These are phyloP conservation scores for Candida wancherniae DNA, from an alignment of 805 yeast species.

Conservation along the genomic window DNA sequence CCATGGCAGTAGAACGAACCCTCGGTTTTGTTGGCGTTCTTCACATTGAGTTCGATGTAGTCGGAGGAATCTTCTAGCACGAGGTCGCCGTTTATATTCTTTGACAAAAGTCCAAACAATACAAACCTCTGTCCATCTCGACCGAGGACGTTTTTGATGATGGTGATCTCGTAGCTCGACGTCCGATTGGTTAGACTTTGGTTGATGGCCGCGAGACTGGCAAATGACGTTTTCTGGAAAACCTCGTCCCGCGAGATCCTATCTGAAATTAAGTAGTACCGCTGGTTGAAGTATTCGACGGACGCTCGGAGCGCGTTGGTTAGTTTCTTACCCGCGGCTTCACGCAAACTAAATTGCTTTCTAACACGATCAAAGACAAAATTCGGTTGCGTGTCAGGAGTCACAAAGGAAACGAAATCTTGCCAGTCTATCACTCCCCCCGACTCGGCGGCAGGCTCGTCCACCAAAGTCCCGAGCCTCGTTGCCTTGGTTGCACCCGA, in stretches of 20 bases:
- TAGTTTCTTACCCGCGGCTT: slow-evolving; percentile 12
- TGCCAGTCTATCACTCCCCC: slow-evolving; percentile 62
- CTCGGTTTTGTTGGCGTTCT: slow-evolving; percentile 55
- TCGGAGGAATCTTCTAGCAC: slow-evolving; percentile 80
- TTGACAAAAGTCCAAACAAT: slow-evolving; percentile 69
- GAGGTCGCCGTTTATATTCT: slow-evolving; percentile 62
- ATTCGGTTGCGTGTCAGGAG: slow-evolving; percentile 59
- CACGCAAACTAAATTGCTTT: slow-evolving; percentile 47
- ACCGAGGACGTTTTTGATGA: slow-evolving; percentile 81
- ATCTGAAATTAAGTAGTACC: slow-evolving; percentile 64
- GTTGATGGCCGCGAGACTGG: slow-evolving; percentile 41
- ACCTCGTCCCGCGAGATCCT: slow-evolving; percentile 70
- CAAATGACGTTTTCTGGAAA: slow-evolving; percentile 52
- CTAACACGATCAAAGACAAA: slow-evolving; percentile 57
- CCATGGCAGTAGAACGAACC: slow-evolving; percentile 73
- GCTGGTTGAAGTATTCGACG: slow-evolving; percentile 42
- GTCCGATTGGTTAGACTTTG: slow-evolving; percentile 13
- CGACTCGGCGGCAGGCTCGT: slow-evolving; percentile 11
- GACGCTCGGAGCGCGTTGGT: slow-evolving; percentile 14
- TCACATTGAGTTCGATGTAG: slow-evolving; percentile 59
- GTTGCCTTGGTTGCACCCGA: slow-evolving; percentile 8
- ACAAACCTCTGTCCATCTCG: slow-evolving; percentile 72
- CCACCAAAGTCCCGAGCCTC: slow-evolving; percentile 19
- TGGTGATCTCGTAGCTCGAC: slow-evolving; percentile 45
- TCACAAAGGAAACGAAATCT: slow-evolving; percentile 64